These are phyloP conservation scores for Macrocystidia cucumis DNA, from an alignment of 1,284 basidiomycete genomes.

Conservation along the genomic window DNA sequence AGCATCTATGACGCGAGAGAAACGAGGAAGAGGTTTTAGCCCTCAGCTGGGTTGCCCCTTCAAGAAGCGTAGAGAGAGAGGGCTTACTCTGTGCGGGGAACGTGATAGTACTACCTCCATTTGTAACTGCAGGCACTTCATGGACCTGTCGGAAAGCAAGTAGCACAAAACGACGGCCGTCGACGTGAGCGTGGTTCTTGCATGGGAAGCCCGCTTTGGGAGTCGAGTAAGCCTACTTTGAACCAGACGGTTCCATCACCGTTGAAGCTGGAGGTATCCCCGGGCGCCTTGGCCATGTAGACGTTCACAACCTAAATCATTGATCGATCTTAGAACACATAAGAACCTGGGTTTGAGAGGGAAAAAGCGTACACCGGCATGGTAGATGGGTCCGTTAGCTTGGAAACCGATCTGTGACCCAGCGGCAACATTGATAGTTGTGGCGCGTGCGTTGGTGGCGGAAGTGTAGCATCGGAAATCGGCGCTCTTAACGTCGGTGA, in stretches of 20 bases:
- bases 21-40: background rate
- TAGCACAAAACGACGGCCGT: no score
- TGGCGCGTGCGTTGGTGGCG: slow-evolving; percentile 21
- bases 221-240: no score
- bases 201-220: no score
- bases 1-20: slow-evolving; percentile 15
- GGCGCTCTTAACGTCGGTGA: slow-evolving; percentile 25
- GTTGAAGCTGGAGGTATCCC: slow-evolving; percentile 7
- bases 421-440: slow-evolving; percentile 26
- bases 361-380: slow-evolving; percentile 25
- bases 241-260: no score
- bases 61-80: background rate
- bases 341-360: slow-evolving; percentile 21
- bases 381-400: slow-evolving; percentile 27
- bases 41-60: background rate
- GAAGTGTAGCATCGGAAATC: slow-evolving; percentile 35
- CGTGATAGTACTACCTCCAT: slow-evolving; percentile 30
- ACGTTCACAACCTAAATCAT: slow-evolving; percentile 14
- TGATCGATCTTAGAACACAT: slow-evolving; percentile 24
- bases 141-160: slow-evolving; percentile 22
- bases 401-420: slow-evolving; percentile 25
- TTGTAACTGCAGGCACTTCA: slow-evolving; percentile 28
- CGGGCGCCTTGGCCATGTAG: slow-evolving; percentile 13
- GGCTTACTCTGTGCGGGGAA: slow-evolving; percentile 27
- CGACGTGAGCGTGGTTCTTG: no score